Percentiles rank a stretch among this genome's conserved stretches.
Conservation (phyloP, 2,329 filamentous ascomycete species). For the Venturia aucupariae region DNA sequence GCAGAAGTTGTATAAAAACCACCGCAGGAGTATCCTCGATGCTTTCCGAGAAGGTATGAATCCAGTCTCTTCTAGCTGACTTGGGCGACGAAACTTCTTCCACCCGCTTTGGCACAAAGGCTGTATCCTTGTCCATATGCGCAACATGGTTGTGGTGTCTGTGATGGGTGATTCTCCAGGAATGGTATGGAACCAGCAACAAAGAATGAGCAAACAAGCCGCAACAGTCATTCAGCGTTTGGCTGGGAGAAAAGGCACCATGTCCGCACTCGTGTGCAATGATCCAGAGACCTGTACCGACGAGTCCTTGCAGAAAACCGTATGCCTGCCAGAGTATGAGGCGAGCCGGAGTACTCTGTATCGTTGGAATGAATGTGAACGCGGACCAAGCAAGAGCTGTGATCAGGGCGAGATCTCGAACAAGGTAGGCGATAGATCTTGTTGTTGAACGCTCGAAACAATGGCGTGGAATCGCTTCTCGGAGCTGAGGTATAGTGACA, state of each 20-base stretch:
- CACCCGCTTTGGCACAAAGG: conserved; percentile 26
- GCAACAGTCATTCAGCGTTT: conserved; percentile 48
- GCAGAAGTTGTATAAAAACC: conserved; percentile 44
- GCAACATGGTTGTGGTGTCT: conserved; percentile 61
- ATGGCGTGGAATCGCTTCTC: conserved; percentile 46
- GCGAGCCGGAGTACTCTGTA: conserved; percentile 25
- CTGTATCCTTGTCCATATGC: conserved; percentile 54
- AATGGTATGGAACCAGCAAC: conserved; percentile 61
- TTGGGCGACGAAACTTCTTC: conserved; percentile 7
- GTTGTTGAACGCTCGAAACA: conserved; percentile 50
- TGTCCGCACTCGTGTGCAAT: conserved; percentile 64
- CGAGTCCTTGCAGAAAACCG: conserved; percentile 54
- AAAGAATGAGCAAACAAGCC: conserved; percentile 57
- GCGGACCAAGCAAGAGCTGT: conserved; percentile 35
- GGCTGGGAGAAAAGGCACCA: conserved; percentile 52
- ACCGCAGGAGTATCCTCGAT: conserved; percentile 53
- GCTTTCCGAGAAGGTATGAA: conserved; percentile 26
- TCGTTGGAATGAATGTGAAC: conserved; percentile 44
- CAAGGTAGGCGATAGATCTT: conserved; percentile 38
- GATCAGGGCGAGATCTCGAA: conserved; percentile 46
- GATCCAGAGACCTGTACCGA: conserved; percentile 62
- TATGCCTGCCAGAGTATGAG: conserved; percentile 47
- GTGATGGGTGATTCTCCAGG: conserved; percentile 62
- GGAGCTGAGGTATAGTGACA: neutral
- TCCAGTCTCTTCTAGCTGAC: neutral